Percentiles rank a stretch among this genome's conserved stretches.
These are phyloP conservation scores for Chamaecyparis obtusa DNA, from an alignment of 75 land plant species.

Conservation along the genomic window DNA sequence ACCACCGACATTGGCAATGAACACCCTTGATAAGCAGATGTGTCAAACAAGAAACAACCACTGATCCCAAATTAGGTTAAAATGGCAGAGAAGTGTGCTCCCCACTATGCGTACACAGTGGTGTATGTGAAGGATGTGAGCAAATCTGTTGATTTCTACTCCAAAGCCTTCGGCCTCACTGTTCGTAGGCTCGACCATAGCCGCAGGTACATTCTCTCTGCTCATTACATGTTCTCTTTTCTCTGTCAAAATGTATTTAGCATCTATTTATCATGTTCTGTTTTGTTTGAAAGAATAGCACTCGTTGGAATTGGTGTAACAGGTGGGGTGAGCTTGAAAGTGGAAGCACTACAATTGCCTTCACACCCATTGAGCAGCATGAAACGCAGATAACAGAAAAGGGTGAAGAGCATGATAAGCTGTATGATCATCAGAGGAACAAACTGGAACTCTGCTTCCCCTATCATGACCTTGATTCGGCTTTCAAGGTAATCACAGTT, in stretches of 20 bases:
- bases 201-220: conserved; percentile 33
- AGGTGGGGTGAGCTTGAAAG: conserved; percentile 90
- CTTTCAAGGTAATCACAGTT: conserved; percentile 44
- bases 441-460: conserved; percentile 65
- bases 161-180: conserved; percentile 50
- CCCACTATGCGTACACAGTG: conserved; percentile 49
- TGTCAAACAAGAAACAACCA: neutral
- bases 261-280: neutral
- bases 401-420: neutral
- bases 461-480: conserved; percentile 73
- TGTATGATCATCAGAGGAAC: conserved; percentile 11
- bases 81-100: neutral
- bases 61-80: neutral
- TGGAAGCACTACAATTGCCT: conserved; percentile 81
- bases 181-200: conserved; percentile 59
- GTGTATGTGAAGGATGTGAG: conserved; percentile 65
- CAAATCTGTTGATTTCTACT: conserved; percentile 55
- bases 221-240: too few relatives aligned
- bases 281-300: too few relatives aligned
- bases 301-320: neutral
- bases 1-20: neutral
- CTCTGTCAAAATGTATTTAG: too few relatives aligned
- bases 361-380: conserved; percentile 72
- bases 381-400: conserved; percentile 49
- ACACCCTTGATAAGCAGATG: neutral